Evolutionary conservation across 192 early-diverging fungal species (phyloP), one percentile per base, ranked within the genome.

Genomic region (Glomus cerebriforme): DNA sequence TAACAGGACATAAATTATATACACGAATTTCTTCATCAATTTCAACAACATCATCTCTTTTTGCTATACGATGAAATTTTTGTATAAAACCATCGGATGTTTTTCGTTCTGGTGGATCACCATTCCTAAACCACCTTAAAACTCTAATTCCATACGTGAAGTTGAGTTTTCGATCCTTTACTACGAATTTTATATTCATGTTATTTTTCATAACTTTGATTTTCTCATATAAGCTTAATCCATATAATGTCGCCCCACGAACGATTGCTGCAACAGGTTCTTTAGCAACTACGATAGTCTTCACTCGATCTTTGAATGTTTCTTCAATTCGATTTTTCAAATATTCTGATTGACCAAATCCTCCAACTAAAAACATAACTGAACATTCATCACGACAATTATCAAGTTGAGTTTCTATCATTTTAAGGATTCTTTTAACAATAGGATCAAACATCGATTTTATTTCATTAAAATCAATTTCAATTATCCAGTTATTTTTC

Each of bases 321-420:
- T 90, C 80, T 63, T 87, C 83, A 19, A 87, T 84, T 78, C 87
- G 82, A 75, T 87, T 85, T 76, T 83, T 84, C 7, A 90, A 79
- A 59, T 90, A 90, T 73, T 86, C 86, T 43, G 88, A 90, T 0
- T 86, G 84, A 15, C 85, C 83, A 66, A 90, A 90, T 7, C 88
- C 88, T 81, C 88, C 88, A 54, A 90, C 88, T 34, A 90, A 73
- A 74, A 90, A 86, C 60, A 90, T 85, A 59, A 87, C 86, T 26
- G 86, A 83, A 35, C 85, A 76, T 12, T 74, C 73, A 24, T 82
- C 79, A 13, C 59, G 45, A 5, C 78, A 70, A 59, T 86, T 82
- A 1, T 85, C 73, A 80, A 90, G 75, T 70, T 90, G 88, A 63
- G 85, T 83, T 32, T 87, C 84, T 71, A 88, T 87, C 78, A 90